A percentile compares a stretch with the other conserved stretches of the same genome.
Conservation (phyloP, 2,329 filamentous ascomycete genomes). For the Corynespora cassiicola region DNA sequence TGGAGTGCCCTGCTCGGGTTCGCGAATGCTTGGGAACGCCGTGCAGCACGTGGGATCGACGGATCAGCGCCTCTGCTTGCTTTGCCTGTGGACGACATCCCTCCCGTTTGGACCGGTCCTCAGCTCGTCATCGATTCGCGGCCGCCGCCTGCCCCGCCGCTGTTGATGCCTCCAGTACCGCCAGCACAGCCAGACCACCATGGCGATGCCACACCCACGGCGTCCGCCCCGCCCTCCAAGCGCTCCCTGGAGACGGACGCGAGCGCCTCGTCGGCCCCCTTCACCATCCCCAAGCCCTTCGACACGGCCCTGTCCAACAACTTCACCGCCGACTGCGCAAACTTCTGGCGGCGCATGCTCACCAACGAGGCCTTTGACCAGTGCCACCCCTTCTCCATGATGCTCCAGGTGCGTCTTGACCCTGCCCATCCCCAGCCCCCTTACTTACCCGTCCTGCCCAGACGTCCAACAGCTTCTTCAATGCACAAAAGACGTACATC, state of each 20-base stretch:
- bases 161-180: constrained; percentile 44
- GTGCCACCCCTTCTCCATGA: constrained; percentile 84
- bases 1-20: constrained; percentile 33
- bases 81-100: constrained; percentile 24
- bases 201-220: constrained; percentile 29
- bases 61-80: constrained; percentile 25
- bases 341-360: constrained; percentile 74
- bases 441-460: constrained; percentile 47
- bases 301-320: constrained; percentile 59
- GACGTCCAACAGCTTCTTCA: constrained; percentile 86
- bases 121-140: constrained; percentile 36
- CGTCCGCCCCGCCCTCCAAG: constrained; percentile 30
- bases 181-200: no score
- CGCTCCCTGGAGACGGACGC: constrained; percentile 33
- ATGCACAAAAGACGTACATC: constrained; percentile 73
- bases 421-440: not conserved
- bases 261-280: constrained; percentile 21
- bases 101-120: constrained; percentile 33
- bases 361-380: constrained; percentile 69
- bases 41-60: constrained; percentile 40
- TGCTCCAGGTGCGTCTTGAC: constrained; percentile 70
- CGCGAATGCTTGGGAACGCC: constrained; percentile 28
- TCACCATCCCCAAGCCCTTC: constrained; percentile 51
- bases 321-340: constrained; percentile 64
- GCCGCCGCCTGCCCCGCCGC: constrained; percentile 31